phyloP scores from a whole-genome alignment of 768 basidiomycete species.

The Porphyrellus cyaneotinctus region DNA sequence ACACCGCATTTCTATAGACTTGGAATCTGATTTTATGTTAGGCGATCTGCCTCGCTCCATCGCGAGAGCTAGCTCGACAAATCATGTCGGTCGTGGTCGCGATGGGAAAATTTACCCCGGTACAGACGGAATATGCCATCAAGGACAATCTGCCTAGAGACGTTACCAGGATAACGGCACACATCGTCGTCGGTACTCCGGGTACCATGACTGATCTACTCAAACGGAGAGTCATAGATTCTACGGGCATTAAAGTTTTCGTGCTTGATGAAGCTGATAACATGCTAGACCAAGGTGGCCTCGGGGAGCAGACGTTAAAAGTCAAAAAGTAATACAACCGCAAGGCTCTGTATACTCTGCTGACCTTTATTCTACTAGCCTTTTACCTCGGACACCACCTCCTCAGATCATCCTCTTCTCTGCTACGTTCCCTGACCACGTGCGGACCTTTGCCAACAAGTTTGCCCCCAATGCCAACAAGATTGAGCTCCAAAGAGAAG shows the following conservation, averaged over 20 bases:
- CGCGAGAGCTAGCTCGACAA: conserved; percentile 94
- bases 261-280: conserved; percentile 99
- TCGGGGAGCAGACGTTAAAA: conserved; percentile 89
- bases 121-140: conserved; percentile 95
- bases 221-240: conserved; percentile 71
- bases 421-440: conserved; percentile 94
- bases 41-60: conserved; percentile 97
- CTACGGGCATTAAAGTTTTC: conserved; percentile 80
- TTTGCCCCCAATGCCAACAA: conserved; percentile 96
- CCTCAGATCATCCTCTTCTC: conserved; percentile 95
- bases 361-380: conserved; percentile 36
- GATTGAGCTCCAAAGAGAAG: conserved; percentile 91
- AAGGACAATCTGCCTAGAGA: conserved; percentile 74
- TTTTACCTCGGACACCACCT: conserved; percentile 51
- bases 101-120: conserved; percentile 93
- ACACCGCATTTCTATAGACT: neutral
- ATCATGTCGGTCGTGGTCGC: conserved; percentile 92
- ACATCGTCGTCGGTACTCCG: conserved; percentile 93
- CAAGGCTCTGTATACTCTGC: neutral
- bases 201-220: conserved; percentile 92
- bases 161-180: conserved; percentile 70
- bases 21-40: conserved; percentile 30
- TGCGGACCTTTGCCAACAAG: conserved; percentile 85
- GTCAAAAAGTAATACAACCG: conserved; percentile 78
- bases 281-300: conserved; percentile 92